Base-by-base conservation (phyloP, 2,329 filamentous ascomycete genomes). In the Colletotrichum sublineola region DNA sequence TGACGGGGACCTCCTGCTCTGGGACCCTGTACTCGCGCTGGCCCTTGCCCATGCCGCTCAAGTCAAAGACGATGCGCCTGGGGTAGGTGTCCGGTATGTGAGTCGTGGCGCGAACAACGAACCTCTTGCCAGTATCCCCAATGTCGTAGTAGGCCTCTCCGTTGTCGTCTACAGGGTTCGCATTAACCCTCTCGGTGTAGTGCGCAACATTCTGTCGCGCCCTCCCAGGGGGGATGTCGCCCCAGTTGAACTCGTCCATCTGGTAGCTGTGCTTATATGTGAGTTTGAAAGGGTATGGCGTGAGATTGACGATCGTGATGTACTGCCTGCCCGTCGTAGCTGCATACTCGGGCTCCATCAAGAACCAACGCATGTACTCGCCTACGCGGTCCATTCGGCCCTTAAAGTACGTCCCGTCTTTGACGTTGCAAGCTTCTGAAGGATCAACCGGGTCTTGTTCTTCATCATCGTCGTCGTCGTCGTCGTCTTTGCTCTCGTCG, bases 231-330 rank as follows among this genome's bases (percentile, higher is more conserved):
- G 80, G 80, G 20, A 82, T 73, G 57, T 81, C 77, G 29, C 77
- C 79, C 74, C 78, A 81, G 70, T 80, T 75, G 44, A 79, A 81
- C 1, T 66, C 71, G 56, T 78, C 76, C 75, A 82, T 77, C 64
- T 81, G 79, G 63, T 81, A 79, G 18, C 6, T 31, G 7, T n/a
- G 14, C 6, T 31, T 78, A 55, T 73, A 64, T 29, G 75, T 73
- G 53, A 79, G 73, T 15, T 71, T 68, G 71, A 81, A 77, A 20
- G 75, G 74, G 50, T 81, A 77, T 1, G 80, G 80, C 5, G 80
- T 81, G 38, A 81, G 75, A 53, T 81, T 81, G 40, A 81, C 79
- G 20, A 81, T 78, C 2, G 80, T 79, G 62, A 81, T 68, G 70
- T 79, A 81, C 46, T 78, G 78, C 29, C 72, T 76, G 20, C 7